These are phyloP conservation scores for Urtica urens DNA, from an alignment of 306 rosid genomes.

Conservation along the genomic window DNA sequence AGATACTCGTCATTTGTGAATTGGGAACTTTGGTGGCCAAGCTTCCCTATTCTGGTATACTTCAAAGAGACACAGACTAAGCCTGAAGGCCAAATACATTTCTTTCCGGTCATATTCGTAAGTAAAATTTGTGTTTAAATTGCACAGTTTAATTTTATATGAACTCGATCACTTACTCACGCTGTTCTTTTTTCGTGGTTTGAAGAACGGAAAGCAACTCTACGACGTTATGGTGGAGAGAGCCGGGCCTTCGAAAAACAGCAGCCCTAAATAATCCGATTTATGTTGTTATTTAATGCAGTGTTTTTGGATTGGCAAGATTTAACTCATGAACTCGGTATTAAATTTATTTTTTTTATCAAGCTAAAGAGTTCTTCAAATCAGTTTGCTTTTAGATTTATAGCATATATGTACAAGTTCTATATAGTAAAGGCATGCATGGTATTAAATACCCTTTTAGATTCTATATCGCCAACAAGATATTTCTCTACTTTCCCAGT, in stretches of 20 bases:
- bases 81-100: constrained; percentile 92
- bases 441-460: no score
- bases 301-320: not conserved
- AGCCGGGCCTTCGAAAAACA: constrained; percentile 83
- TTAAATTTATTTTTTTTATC: not conserved
- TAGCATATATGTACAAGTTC: no score
- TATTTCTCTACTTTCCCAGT: no score
- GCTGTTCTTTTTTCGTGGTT: not conserved
- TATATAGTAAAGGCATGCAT: no score
- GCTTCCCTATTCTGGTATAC: constrained; percentile 80
- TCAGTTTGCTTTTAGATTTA: no score
- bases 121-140: constrained; percentile 19
- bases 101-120: constrained; percentile 89
- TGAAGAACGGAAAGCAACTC: constrained; percentile 90
- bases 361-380: no score
- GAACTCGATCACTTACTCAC: no score
- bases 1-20: constrained; percentile 85
- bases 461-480: no score
- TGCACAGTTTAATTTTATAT: no score
- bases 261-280: constrained; percentile 40
- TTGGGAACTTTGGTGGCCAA: constrained; percentile 99
- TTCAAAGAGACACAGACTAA: constrained; percentile 91
- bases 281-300: not conserved
- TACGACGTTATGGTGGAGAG: constrained; percentile 88
- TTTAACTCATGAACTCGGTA: not conserved